Evolutionary conservation across 495 filamentous ascomycete species (phyloP).

Genomic region (Astrocystis sublimbata): DNA sequence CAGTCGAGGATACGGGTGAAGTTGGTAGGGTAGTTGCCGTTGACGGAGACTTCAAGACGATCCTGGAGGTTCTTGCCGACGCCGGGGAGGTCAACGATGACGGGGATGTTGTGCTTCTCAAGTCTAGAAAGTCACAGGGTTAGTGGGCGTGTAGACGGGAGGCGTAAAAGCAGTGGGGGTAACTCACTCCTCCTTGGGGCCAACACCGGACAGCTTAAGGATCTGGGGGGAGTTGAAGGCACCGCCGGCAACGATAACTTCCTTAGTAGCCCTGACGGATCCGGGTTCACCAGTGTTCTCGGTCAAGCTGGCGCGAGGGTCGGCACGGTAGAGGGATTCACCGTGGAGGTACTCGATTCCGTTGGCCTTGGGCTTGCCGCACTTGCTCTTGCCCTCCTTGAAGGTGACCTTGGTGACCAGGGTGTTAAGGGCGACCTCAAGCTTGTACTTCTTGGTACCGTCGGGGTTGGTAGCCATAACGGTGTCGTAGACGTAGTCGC

Average conservation of each 20-base stretch:
- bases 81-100: constrained; percentile 56
- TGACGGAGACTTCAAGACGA: constrained; percentile 58
- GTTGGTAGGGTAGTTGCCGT: constrained; percentile 43
- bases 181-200: constrained; percentile 49
- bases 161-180: background rate
- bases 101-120: constrained; percentile 43
- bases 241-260: constrained; percentile 66
- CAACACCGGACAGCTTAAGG: constrained; percentile 65
- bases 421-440: constrained; percentile 59
- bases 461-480: constrained; percentile 51
- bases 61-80: constrained; percentile 70
- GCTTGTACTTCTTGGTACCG: constrained; percentile 56
- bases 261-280: constrained; percentile 50
- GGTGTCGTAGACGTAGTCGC: constrained; percentile 56
- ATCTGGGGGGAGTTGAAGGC: constrained; percentile 62
- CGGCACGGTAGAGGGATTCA: constrained; percentile 59
- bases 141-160: background rate
- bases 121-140: background rate
- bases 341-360: constrained; percentile 67
- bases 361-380: constrained; percentile 48
- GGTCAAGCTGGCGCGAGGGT: constrained; percentile 38
- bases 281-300: constrained; percentile 42
- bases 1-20: constrained; percentile 48
- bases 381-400: constrained; percentile 35
- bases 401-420: constrained; percentile 64